Base-by-base conservation (phyloP, 805 yeast genomes). In the Zygosaccharomyces bisporus region DNA sequence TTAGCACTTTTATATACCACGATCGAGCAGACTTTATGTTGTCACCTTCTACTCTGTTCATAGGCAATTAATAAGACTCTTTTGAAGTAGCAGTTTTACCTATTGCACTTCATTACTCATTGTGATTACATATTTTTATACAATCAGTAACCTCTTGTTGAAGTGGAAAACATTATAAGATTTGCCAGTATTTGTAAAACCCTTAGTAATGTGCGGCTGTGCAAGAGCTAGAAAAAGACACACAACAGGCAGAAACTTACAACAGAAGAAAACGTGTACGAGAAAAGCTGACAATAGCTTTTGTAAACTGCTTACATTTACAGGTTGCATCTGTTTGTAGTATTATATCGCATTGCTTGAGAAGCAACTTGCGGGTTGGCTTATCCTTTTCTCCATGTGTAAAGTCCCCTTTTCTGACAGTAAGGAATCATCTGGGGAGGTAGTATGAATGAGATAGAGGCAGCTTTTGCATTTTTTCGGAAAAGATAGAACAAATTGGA, bases 141-240 rank as follows among this genome's bases (percentile, higher is more conserved):
- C 20, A 21, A 14, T 10, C 9, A 9, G n/a, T 21, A 13, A 23
- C 23, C 39, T 21, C 14, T 35, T 35, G 4, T n/a, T 21, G 10
- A 13, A 16, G 6, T 29, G 19, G 16, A 7, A 14, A 10, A 16
- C 14, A 13, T 19, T n/a, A 16, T 35, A 23, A 10, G 6, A 12
- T 23, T 35, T 35, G n/a, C 25, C 24, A 19, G 16, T 18, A 24
- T 25, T 37, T 37, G 32, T 17, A 10, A 37, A 37, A 14, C 40
- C 23, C 23, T 37, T 37, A 37, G 21, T 37, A 37, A 37, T 21
- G 21, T 24, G 13, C 40, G 32, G 32, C 30, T 37, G 33, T 37
- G 21, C 20, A 27, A 27, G 25, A 9, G 9, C 9, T 6, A 21
- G 9, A 9, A 21, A 21, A n/a, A n/a, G n/a, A n/a, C n/a, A n/a